Evolutionary conservation across 78 protist genomes (phyloP).

Genomic region (Speleostelium caveatum): DNA sequence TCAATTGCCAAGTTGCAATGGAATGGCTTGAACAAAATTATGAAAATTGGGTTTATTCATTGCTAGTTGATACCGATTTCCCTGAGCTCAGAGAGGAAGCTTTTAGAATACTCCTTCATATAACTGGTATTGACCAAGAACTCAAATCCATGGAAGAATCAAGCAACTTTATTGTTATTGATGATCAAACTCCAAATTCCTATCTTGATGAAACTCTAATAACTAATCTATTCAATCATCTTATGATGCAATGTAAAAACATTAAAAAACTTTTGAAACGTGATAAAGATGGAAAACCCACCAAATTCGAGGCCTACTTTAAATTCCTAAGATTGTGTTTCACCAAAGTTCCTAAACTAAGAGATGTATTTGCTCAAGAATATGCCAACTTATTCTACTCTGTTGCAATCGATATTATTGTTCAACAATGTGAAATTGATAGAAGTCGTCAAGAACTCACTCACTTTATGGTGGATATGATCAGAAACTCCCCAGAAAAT

Average conservation of each 20-base stretch:
- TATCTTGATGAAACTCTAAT: not conserved
- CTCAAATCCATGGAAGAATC: not conserved
- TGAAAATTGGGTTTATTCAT: constrained; percentile 25
- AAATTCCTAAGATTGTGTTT: constrained; percentile 15
- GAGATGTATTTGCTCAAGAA: not conserved
- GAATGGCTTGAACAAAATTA: constrained; percentile 39
- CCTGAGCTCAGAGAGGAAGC: constrained; percentile 37
- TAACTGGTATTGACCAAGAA: not conserved
- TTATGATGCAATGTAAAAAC: not conserved
- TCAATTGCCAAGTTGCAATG: not conserved
- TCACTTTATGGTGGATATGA: constrained; percentile 6
- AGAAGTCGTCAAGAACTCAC: constrained; percentile 61
- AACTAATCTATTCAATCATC: not conserved
- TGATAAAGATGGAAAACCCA: constrained; percentile 30
- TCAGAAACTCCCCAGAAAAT: constrained; percentile 24
- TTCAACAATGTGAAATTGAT: constrained; percentile 42
- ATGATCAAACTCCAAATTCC: not conserved
- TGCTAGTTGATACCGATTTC: constrained; percentile 10
- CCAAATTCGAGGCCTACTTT: constrained; percentile 27
- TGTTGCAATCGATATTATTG: not conserved
- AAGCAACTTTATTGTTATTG: not conserved
- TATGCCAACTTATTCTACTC: not conserved
- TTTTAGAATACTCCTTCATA: constrained; percentile 3
- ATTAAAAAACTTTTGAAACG: constrained; percentile 6
- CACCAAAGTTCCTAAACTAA: not conserved